Base-by-base conservation (phyloP, 2,329 filamentous ascomycete species). In the Aquanectria penicillioides region DNA sequence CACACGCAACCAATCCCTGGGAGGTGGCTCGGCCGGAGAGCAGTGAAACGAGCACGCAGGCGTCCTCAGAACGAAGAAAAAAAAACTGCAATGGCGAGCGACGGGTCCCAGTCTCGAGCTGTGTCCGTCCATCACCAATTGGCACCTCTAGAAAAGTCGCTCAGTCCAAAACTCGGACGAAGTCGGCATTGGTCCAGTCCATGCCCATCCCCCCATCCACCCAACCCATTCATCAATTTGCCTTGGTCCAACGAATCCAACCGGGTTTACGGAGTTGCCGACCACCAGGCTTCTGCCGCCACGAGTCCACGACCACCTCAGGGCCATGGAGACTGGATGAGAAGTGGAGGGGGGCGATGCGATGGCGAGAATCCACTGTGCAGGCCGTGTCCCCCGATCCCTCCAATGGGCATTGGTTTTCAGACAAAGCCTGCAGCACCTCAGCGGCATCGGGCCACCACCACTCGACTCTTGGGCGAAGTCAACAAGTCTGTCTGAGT, bases 381-480 rank as follows among this genome's bases (percentile, higher is more conserved):
- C 61, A 62, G 63, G 58, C 64, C 57, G 55, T 49, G 59, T 52
- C 66, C 68, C 63, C 58, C 41, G 57, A 48, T 47, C 58, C 59
- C 60, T 69, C 68, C 68, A 70, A 70, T 70, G 65, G 68, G 66
- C 63, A 57, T 63, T 29, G 53, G 34, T 55, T 34, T 58, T 63
- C 56, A 46, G 57, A 50, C 68, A 68, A 68, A 70, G 60, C 66
- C 64, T 70, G 68, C 65, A 61, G 51, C 65, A 67, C 51, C 64
- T 69, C 58, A 53, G 63, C 54, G 57, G 54, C 59, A 57, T 69
- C 63, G 66, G 62, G 56, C 64, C 65, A n/a, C n/a, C n/a, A n/a
- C n/a, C n/a, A 69, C 62, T 69, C 60, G 46, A 59, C 49, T 38
- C 38, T 48, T 61, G 62, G 48, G 38, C 33, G 56, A 55, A 34